These are phyloP conservation scores for Cyberlindnera xylosilytica DNA, from an alignment of 805 yeast genomes.

Conservation along the genomic window DNA sequence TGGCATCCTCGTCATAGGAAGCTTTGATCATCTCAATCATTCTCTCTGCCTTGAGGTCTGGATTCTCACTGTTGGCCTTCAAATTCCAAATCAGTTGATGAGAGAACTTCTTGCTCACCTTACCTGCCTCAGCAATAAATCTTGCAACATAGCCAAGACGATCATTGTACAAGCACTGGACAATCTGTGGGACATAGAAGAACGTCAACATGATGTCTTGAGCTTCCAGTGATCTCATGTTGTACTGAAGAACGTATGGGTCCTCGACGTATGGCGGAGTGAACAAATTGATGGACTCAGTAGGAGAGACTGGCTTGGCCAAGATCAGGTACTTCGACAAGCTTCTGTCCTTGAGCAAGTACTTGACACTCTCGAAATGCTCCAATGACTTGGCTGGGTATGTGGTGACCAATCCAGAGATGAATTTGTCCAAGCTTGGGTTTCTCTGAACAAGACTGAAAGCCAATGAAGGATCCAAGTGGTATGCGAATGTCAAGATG, in stretches of 20 bases:
- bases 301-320: constrained; percentile 62
- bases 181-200: constrained; percentile 97
- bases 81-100: constrained; percentile 99
- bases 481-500: constrained; percentile 56
- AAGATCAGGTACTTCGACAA: constrained; percentile 21
- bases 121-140: constrained; percentile 88
- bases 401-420: constrained; percentile 43
- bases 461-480: constrained; percentile 69
- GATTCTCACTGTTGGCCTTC: constrained; percentile 88
- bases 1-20: constrained; percentile 59
- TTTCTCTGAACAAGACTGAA: constrained; percentile 64
- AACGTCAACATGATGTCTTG: constrained; percentile 87
- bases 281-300: constrained; percentile 81
- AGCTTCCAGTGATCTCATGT: constrained; percentile 83
- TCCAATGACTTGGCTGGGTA: constrained; percentile 59
- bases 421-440: constrained; percentile 34
- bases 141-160: constrained; percentile 79
- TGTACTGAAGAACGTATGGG: constrained; percentile 74
- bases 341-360: constrained; percentile 34
- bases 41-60: constrained; percentile 79
- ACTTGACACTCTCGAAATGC: constrained; percentile 58
- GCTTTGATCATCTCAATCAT: constrained; percentile 64
- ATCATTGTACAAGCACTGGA: constrained; percentile 86
- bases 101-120: constrained; percentile 85
- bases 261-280: constrained; percentile 66